Percentiles rank a stretch among this genome's conserved stretches.
Evolutionary conservation across 768 basidiomycete species (phyloP).

Genomic region (Lyophyllum atratum): DNA sequence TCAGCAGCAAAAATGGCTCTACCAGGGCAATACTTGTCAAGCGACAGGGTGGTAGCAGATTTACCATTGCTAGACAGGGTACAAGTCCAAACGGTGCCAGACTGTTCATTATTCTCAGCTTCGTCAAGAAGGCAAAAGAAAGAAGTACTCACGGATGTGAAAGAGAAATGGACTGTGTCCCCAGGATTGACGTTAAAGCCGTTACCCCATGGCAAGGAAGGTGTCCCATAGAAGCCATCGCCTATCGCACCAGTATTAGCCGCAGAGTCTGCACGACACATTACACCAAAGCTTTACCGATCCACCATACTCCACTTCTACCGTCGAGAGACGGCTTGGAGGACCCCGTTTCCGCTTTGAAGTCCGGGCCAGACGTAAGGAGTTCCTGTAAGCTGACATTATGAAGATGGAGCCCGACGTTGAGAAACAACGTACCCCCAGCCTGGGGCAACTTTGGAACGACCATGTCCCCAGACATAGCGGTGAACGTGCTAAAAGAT

Average conservation of each 20-base stretch:
- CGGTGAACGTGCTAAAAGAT: constrained; percentile 17
- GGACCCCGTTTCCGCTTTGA: constrained; percentile 26
- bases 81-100: constrained; percentile 26
- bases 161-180: constrained; percentile 26
- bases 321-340: constrained; percentile 29
- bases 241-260: constrained; percentile 9
- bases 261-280: background rate
- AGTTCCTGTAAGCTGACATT: constrained; percentile 13
- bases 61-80: constrained; percentile 26
- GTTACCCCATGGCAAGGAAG: constrained; percentile 28
- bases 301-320: constrained; percentile 29
- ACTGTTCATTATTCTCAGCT: constrained; percentile 6
- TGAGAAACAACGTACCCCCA: constrained; percentile 13
- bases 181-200: constrained; percentile 29
- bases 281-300: constrained; percentile 16
- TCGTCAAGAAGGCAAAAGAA: background rate
- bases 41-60: constrained; percentile 20
- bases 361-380: constrained; percentile 30
- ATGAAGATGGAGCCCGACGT: background rate
- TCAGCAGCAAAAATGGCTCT: constrained; percentile 29
- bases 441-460: constrained; percentile 24
- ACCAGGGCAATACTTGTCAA: background rate
- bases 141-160: constrained; percentile 13
- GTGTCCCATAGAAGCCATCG: constrained; percentile 29
- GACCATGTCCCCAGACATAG: constrained; percentile 28